Conservation (phyloP, 1,284 basidiomycete genomes). For the Ustilago curta region DNA sequence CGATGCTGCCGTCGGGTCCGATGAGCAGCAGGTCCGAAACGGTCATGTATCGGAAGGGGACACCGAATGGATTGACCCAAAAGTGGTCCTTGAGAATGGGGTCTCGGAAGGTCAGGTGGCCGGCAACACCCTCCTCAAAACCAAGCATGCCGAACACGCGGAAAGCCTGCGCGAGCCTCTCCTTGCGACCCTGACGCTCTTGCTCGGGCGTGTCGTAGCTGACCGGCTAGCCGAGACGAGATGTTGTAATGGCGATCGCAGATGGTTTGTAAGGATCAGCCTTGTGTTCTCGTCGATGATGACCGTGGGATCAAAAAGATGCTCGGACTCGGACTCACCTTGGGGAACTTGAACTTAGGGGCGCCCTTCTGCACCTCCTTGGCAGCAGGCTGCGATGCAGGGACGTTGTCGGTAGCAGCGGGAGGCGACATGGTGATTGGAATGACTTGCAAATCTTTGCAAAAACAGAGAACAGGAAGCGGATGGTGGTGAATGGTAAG, state of each 20-base stretch:
- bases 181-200: constrained; percentile 74
- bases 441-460: no score
- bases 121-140: constrained; percentile 74
- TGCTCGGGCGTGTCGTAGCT: constrained; percentile 71
- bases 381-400: constrained; percentile 38
- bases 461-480: background rate
- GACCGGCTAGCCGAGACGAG: constrained; percentile 48
- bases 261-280: background rate
- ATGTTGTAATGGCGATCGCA: background rate
- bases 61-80: constrained; percentile 71
- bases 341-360: constrained; percentile 54
- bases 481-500: background rate
- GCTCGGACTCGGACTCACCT: constrained; percentile 26
- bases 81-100: constrained; percentile 73
- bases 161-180: constrained; percentile 73
- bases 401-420: constrained; percentile 47
- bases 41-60: constrained; percentile 57
- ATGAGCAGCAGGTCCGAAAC: constrained; percentile 56
- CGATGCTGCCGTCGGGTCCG: constrained; percentile 54
- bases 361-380: constrained; percentile 56
- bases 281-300: no score
- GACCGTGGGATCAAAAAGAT: background rate
- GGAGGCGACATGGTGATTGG: constrained; percentile 36
- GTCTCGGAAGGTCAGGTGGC: constrained; percentile 77
- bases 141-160: constrained; percentile 74